A percentile compares a stretch with the other conserved stretches of the same genome.
Evolutionary conservation across 345 rosid genomes (phyloP).

Genomic region (Populus ilicifolia): DNA sequence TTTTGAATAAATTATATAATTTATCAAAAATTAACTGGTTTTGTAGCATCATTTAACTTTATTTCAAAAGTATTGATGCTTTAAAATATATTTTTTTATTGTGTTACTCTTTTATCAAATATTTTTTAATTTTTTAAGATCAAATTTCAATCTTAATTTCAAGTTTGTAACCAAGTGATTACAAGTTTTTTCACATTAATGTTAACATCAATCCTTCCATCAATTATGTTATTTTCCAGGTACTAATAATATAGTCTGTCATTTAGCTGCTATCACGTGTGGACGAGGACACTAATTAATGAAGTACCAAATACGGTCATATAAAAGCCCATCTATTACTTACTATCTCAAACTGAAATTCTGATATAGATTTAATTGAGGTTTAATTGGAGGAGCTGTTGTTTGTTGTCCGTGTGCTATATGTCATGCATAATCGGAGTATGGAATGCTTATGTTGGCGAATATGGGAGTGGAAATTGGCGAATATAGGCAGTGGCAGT

Average conservation of each 20-base stretch:
- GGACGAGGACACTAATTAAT: background rate
- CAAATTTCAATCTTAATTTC: too few relatives aligned
- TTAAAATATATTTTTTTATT: too few relatives aligned
- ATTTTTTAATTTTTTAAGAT: fast-evolving
- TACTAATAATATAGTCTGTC: background rate
- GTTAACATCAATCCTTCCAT: slow-evolving; percentile 67
- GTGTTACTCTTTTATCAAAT: fast-evolving
- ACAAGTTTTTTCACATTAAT: too few relatives aligned
- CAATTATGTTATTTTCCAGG: slow-evolving; percentile 85
- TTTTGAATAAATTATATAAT: too few relatives aligned
- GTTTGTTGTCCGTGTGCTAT: background rate
- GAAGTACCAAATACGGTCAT: background rate
- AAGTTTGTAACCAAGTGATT: fast-evolving
- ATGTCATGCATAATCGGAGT: background rate
- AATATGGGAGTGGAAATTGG: slow-evolving; percentile 76
- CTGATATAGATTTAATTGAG: background rate
- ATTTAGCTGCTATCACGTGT: slow-evolving; percentile 3
- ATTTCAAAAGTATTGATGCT: fast-evolving
- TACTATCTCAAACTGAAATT: background rate
- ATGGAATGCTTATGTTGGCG: slow-evolving; percentile 31
- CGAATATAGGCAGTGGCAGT: slow-evolving; percentile 79
- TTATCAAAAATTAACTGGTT: too few relatives aligned
- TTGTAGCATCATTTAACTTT: too few relatives aligned
- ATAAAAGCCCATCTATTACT: background rate
- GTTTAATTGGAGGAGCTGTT: background rate